Evolutionary conservation across 176 grass and related monocot genomes (phyloP).

Genomic region (Cenchrus americanus): DNA sequence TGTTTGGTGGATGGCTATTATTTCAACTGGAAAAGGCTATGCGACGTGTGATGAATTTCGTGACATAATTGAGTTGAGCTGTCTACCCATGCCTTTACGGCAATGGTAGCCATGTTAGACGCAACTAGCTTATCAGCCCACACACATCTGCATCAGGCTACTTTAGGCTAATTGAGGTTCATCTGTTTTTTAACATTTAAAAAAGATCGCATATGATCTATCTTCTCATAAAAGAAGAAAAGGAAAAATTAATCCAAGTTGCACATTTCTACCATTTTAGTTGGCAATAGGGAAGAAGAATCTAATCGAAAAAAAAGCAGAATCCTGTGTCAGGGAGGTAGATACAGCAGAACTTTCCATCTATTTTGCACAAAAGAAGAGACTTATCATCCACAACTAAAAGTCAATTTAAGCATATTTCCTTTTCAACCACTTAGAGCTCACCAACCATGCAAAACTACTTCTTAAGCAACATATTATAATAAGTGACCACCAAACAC

Average conservation of each 20-base stretch:
- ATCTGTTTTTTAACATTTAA: neutral
- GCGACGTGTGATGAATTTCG: neutral
- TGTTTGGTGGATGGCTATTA: neutral
- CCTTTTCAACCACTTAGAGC: neutral
- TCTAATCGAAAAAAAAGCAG: neutral
- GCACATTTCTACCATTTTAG: neutral
- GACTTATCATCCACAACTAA: neutral
- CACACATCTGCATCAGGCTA: conserved; percentile 15
- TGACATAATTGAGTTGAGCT: conserved; percentile 16
- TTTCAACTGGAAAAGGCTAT: neutral
- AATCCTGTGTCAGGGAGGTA: neutral
- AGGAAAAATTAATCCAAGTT: neutral
- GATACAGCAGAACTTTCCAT: neutral
- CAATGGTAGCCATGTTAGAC: conserved; percentile 23
- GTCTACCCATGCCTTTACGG: conserved; percentile 18
- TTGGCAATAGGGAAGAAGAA: neutral
- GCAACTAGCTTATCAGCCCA: conserved; percentile 13
- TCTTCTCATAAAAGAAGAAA: neutral
- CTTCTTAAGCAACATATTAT: conserved; percentile 30
- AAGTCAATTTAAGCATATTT: conserved; percentile 5
- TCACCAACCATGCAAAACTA: conserved; percentile 1
- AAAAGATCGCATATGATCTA: neutral
- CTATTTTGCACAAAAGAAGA: neutral
- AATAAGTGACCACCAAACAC: conserved; percentile 39
- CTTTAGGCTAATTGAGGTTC: neutral